Evolutionary conservation across 192 early-diverging fungal species (phyloP), one percentile per base, ranked within the genome.

Genomic region (Geranomyces michiganensis): DNA sequence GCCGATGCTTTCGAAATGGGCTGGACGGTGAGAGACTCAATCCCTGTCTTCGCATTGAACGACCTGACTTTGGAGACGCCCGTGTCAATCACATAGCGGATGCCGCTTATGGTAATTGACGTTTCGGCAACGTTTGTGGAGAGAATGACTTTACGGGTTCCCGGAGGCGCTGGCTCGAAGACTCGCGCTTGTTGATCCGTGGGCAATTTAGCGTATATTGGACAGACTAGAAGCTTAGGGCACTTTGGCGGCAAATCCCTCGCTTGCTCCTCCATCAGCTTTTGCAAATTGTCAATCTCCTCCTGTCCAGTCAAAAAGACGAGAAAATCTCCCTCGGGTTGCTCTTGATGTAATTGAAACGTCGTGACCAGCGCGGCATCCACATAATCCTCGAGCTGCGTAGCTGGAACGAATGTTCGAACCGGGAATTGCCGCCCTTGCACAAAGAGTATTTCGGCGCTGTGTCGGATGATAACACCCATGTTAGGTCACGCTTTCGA

Each of bases 61-160:
- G 88, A 88, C n/a, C 93, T 87, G 48, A 93, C 83, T 76, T 99
- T 99, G 45, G 90, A 92, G 58, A 97, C 87, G 21, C 96, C 97
- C 14, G 91, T 90, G 71, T 99, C 97, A 29, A 99, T 75, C 3
- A 99, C 96, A 83, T 97, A 94, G 0, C 90, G 88, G 55, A 99
- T 93, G 0, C 96, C 96, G 17, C 89, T 88, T 51, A 99, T 96
- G 0, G 97, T 99, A 67, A 99, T 91, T 66, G 92, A 94, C 0
- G 97, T 97, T 83, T 99, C 97, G 19, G 97, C 97, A 77, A 99
- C 94, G 76, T 99, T 99, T 0, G 97, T 99, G 0, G 94, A 87
- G 31, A 99, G 79, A 68, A 99, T 92, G 10, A 97, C 87, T 74
- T 99, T 99, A 17, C 97, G 88, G 1, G 90, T 89, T 30, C 88